These are phyloP conservation scores for Cyclanthera cordifolia DNA, from an alignment of 306 rosid species.

Conservation along the genomic window DNA sequence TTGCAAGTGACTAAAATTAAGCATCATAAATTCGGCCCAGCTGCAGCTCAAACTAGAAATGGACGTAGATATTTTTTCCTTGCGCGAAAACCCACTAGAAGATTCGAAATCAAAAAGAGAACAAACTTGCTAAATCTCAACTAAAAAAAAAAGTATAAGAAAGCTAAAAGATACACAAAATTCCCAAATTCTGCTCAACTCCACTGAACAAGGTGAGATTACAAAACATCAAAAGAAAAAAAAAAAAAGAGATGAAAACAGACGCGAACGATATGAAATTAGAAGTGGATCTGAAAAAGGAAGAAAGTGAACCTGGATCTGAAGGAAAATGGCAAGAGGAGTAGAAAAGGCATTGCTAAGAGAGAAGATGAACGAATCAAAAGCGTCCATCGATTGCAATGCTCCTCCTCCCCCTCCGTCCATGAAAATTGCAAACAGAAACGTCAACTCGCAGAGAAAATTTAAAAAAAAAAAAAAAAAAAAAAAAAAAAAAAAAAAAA, in stretches of 20 bases:
- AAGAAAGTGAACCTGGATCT: constrained; percentile 57
- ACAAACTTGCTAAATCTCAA: background rate
- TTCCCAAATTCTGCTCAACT: background rate
- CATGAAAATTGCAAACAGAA: background rate
- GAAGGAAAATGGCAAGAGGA: constrained; percentile 51
- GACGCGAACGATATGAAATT: background rate
- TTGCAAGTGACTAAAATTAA: no score
- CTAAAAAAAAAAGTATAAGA: background rate
- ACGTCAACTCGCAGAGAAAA: background rate
- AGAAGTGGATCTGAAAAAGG: constrained; percentile 19
- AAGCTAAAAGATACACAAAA: background rate
- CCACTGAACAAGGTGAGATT: background rate
- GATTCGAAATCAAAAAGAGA: background rate
- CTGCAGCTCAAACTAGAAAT: no score
- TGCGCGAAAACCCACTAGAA: background rate
- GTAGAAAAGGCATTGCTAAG: constrained; percentile 33
- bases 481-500: background rate
- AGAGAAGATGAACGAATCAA: constrained; percentile 67
- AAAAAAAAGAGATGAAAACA: no score
- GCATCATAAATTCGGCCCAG: no score
- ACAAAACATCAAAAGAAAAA: background rate
- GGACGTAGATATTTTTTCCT: background rate
- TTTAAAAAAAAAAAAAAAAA: background rate
- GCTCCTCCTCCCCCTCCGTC: constrained; percentile 19
- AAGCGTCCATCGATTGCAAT: constrained; percentile 48